Base-by-base conservation (phyloP, 2,329 filamentous ascomycete species). In the Colletotrichum australisinense region DNA sequence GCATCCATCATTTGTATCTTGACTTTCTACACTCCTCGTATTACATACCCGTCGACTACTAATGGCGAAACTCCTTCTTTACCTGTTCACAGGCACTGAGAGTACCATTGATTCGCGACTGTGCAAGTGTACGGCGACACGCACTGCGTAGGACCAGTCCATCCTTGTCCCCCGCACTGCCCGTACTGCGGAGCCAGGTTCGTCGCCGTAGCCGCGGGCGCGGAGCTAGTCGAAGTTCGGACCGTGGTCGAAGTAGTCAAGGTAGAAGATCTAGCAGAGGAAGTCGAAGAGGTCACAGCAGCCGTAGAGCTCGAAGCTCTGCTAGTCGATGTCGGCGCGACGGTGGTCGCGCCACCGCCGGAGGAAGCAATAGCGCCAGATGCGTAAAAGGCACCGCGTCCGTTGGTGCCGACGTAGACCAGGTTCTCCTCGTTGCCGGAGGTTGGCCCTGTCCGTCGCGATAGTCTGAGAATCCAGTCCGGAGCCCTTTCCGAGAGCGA, bases 351-450 rank as follows among this genome's bases (percentile, higher is more conserved):
- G n/a, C 49, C 57, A 28, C 63, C 52, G 3, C 63, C 72, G 22
- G 68, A 72, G 35, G 70, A 69, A 46, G 66, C 32, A n/a, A 74
- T 72, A n/a, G 42, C 22, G 30, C 72, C 72, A 16, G 68, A 72
- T 3, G 72, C 72, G 59, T 78, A 84, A 65, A 88, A 82, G 3
- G 86, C 86, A 22, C 86, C 86, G 4, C 86, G 83, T 0, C 86
- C 86, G 67, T 88, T 88, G 3, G 86, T 88, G 0, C 86, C 86
- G 22, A 88, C 85, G 66, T 87, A 88, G 0, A 88, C 86, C 67
- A 85, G 80, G 0, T 83, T 83, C 4, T 82, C 82, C 8, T 81
- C 81, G 63, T 88, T 88, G 1, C 81, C 84, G 67, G 86, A n/a
- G n/a, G n/a, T n/a, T n/a, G n/a, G n/a, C n/a, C n/a, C n/a, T n/a